These are phyloP conservation scores for Trifolium subterraneum DNA, from an alignment of 306 rosid species.

Conservation along the genomic window DNA sequence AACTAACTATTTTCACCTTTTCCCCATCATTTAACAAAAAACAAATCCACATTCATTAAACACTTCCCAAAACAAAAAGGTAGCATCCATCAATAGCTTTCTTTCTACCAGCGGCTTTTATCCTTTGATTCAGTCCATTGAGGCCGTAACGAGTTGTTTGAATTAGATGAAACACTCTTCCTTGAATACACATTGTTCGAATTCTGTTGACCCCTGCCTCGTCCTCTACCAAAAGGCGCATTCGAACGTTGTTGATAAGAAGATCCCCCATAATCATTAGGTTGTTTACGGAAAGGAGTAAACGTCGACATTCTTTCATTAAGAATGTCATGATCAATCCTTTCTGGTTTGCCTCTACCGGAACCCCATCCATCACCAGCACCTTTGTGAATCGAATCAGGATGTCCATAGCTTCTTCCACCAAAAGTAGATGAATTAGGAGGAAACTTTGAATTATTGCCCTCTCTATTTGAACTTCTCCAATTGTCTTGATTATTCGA, in stretches of 20 bases:
- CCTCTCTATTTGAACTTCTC: slow-evolving; percentile 15
- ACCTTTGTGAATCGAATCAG: slow-evolving; percentile 13
- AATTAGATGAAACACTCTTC: slow-evolving; percentile 1
- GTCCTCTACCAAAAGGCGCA: slow-evolving; percentile 27
- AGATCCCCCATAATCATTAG: not conserved
- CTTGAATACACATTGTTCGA: not conserved
- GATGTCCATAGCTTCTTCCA: slow-evolving; percentile 13
- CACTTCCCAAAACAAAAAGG: not conserved
- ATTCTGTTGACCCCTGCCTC: slow-evolving; percentile 10
- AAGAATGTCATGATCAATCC: not conserved
- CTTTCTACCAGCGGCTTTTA: not conserved
- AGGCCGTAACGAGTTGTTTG: not conserved
- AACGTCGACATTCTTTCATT: not conserved
- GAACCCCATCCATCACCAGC: slow-evolving; percentile 51
- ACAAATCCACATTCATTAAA: not conserved
- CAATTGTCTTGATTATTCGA: not conserved
- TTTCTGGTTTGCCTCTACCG: slow-evolving; percentile 41
- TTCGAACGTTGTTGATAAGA: not conserved
- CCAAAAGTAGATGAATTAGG: not conserved
- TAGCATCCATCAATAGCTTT: not conserved
- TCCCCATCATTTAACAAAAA: not conserved
- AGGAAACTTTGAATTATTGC: not conserved
- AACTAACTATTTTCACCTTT: too few species aligned
- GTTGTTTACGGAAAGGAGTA: not conserved
- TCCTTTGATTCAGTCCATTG: not conserved